Evolutionary conservation across 1,284 basidiomycete genomes (phyloP), one percentile per base, ranked within the genome.

Genomic region (Apiotrichum veenhuisii): DNA sequence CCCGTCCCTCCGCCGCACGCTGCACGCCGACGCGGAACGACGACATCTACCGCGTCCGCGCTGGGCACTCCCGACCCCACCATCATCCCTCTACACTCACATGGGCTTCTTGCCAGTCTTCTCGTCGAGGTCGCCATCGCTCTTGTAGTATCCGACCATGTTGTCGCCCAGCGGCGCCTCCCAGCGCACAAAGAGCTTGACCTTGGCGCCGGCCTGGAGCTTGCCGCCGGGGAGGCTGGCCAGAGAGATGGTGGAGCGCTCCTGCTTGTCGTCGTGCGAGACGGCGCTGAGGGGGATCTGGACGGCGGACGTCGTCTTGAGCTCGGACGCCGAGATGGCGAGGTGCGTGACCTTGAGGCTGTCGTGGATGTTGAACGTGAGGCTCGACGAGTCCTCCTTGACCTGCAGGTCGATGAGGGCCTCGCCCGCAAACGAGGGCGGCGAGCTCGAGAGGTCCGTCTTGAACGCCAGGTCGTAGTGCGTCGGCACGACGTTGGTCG

Each of bases 381-480:
- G 78, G 12, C 77, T 77, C 14, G 68, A 59, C 2, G 89, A 90
- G 60, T 86, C 82, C 61, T 84, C 77, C 53, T 82, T 76, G 54
- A 95, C 79, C 57, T 90, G 82, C 58, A 97, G 79, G 65, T 88
- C 89, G 63, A 92, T 84, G 66, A 85, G 84, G 33, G 87, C 89
- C 56, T 87, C 82, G 42, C 94, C 94, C 40, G 85, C 81, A 72
- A 93, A 97, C 22, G 63, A 54, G 22, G 70, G 71, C 22, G 77
- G 82, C 52, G 84, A 80, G 25, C 82, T 81, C 59, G 87, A 82
- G 52, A 97, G 82, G 77, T 95, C 88, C 3, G 93, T 94, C 73
- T 80, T 87, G 76, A 95, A 80, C 48, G 85, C 87, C 51, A 96
- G 76, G 67, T 80, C 88, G 77, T 96, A 97, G 76, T 94, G 90